These are phyloP conservation scores for Eucalyptus camaldulensis DNA, from an alignment of 345 rosid species.

Conservation along the genomic window DNA sequence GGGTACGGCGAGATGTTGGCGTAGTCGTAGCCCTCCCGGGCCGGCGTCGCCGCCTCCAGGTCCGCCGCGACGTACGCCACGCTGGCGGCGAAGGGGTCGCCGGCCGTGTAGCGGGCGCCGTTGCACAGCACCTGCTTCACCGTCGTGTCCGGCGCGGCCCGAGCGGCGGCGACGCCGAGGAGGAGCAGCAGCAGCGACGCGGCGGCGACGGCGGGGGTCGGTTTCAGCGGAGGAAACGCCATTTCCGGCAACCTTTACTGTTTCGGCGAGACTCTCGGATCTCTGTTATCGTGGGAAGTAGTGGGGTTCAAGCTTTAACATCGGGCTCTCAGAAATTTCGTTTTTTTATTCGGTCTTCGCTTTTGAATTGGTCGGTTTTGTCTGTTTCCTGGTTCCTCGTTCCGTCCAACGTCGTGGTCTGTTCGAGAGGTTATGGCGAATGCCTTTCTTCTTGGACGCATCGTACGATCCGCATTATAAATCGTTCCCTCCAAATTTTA, in stretches of 20 bases:
- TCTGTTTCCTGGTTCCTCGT: neutral
- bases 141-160: conserved; percentile 21
- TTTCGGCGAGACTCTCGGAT: neutral
- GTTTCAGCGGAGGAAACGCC: neutral
- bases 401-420: neutral
- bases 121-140: conserved; percentile 28
- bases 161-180: neutral
- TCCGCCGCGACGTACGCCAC: conserved; percentile 21
- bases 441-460: neutral
- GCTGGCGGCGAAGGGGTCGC: conserved; percentile 31
- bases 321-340: neutral
- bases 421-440: neutral
- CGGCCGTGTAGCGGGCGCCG: conserved; percentile 9
- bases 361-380: neutral
- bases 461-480: neutral
- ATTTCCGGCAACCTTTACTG: neutral
- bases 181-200: neutral
- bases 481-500: neutral
- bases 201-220: neutral
- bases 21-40: conserved; percentile 14
- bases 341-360: neutral
- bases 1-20: conserved; percentile 49
- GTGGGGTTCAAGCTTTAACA: neutral
- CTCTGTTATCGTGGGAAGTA: neutral
- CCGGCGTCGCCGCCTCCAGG: conserved; percentile 8